These are phyloP conservation scores for Penicillium coffeae DNA, from an alignment of 495 filamentous ascomycete species.

Conservation along the genomic window DNA sequence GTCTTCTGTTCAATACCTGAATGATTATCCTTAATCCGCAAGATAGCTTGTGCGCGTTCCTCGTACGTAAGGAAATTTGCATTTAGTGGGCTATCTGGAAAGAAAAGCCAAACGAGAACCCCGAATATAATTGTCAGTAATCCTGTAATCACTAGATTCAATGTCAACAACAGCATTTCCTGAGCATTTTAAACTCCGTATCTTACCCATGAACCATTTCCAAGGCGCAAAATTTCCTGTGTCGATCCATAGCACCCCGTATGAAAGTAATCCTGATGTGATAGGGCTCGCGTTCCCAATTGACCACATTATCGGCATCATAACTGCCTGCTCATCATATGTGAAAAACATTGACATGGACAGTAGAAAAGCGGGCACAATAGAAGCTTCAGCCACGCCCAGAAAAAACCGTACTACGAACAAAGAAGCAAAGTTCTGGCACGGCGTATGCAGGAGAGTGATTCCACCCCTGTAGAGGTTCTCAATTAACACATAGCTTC, in stretches of 20 bases:
- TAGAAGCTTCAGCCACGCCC: constrained; percentile 36
- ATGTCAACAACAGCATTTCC: neutral
- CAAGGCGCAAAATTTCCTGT: constrained; percentile 35
- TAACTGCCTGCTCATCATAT: constrained; percentile 37
- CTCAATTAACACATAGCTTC: neutral
- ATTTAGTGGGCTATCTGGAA: constrained; percentile 56
- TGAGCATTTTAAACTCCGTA: too few species aligned
- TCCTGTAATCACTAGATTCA: constrained; percentile 37
- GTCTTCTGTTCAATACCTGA: constrained; percentile 57
- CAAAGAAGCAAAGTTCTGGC: constrained; percentile 34
- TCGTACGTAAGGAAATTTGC: constrained; percentile 52
- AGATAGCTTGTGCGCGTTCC: constrained; percentile 52
- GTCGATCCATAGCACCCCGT: constrained; percentile 41
- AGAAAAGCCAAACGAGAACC: constrained; percentile 45
- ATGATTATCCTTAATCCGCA: constrained; percentile 53
- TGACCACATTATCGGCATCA: constrained; percentile 44
- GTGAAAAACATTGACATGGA: constrained; percentile 43
- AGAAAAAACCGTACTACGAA: constrained; percentile 42
- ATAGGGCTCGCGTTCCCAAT: constrained; percentile 40
- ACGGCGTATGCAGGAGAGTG: constrained; percentile 33
- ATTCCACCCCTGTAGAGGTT: constrained; percentile 26
- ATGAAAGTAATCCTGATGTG: constrained; percentile 37
- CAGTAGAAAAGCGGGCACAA: constrained; percentile 40
- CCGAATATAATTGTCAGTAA: constrained; percentile 49
- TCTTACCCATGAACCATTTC: constrained; percentile 40